These are phyloP conservation scores for Purshia tridentata DNA, from an alignment of 306 rosid genomes.

Conservation along the genomic window DNA sequence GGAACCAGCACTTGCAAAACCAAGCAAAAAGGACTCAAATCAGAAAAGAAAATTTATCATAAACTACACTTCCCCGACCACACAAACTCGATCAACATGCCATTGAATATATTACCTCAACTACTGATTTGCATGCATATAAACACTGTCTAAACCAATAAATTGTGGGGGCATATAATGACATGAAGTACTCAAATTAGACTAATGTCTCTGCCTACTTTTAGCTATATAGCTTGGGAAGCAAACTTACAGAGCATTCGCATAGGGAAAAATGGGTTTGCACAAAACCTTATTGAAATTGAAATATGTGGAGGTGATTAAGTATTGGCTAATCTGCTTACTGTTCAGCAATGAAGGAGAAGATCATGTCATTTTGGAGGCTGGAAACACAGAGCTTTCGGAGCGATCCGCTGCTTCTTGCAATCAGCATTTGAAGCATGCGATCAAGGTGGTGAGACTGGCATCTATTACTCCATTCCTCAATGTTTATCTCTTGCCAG, in stretches of 20 bases:
- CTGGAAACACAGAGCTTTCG: slow-evolving; percentile 76
- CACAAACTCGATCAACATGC: neutral
- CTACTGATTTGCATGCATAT: neutral
- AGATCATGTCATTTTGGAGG: slow-evolving; percentile 50
- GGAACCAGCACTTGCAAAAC: slow-evolving; percentile 80
- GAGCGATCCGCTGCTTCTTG: slow-evolving; percentile 75
- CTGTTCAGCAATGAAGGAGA: slow-evolving; percentile 88
- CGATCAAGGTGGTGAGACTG: slow-evolving; percentile 59
- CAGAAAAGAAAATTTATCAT: slow-evolving; percentile 3
- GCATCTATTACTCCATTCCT: slow-evolving; percentile 76
- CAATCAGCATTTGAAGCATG: slow-evolving; percentile 68
- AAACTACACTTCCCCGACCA: neutral
- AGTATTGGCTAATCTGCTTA: slow-evolving; percentile 44
- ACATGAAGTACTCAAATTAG: too few species aligned
- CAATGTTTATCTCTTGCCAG: slow-evolving; percentile 96
- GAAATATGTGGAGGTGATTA: neutral
- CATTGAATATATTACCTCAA: neutral
- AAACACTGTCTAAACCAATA: neutral
- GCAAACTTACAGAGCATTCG: neutral
- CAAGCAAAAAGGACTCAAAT: slow-evolving; percentile 25
- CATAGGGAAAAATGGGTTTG: neutral
- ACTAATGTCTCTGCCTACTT: too few species aligned
- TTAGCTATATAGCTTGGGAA: neutral
- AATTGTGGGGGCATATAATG: neutral
- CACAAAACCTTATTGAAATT: neutral